These are phyloP conservation scores for Nicotiana obtusifolia DNA, from an alignment of 257 asterid genomes.

Conservation along the genomic window DNA sequence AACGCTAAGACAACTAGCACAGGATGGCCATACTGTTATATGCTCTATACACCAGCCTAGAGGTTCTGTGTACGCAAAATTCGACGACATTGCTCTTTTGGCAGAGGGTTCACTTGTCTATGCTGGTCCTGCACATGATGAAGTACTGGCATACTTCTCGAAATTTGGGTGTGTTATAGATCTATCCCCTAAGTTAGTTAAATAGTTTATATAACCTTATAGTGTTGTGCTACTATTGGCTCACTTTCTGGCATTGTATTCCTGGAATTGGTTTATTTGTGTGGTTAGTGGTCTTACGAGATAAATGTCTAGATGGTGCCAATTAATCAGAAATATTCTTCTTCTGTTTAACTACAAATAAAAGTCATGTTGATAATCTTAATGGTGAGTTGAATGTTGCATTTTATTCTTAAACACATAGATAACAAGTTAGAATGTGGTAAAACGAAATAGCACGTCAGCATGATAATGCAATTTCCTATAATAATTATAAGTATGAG, in stretches of 20 bases:
- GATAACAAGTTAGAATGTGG: not conserved
- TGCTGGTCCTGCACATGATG: constrained; percentile 86
- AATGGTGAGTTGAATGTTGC: not conserved
- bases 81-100: constrained; percentile 86
- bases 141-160: constrained; percentile 65
- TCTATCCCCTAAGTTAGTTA: constrained; percentile 9
- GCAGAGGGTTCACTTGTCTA: constrained; percentile 85
- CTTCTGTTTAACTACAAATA: not conserved
- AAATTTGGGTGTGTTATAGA: constrained; percentile 68
- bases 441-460: not conserved
- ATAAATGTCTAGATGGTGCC: not conserved
- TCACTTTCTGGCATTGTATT: not conserved
- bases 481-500: not conserved
- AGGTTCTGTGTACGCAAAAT: constrained; percentile 91
- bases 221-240: not conserved
- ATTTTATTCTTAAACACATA: not conserved
- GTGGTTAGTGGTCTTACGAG: not conserved
- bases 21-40: constrained; percentile 93
- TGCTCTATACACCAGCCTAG: constrained; percentile 99
- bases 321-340: not conserved
- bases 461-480: not conserved
- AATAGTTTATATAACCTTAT: not conserved
- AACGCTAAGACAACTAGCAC: constrained; percentile 77
- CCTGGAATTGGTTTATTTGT: not conserved
- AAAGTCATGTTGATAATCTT: not conserved